Percentiles rank a stretch among this genome's conserved stretches.
Evolutionary conservation across 805 yeast genomes (phyloP).

Genomic region (Sungouiozyma ichnusensis): DNA sequence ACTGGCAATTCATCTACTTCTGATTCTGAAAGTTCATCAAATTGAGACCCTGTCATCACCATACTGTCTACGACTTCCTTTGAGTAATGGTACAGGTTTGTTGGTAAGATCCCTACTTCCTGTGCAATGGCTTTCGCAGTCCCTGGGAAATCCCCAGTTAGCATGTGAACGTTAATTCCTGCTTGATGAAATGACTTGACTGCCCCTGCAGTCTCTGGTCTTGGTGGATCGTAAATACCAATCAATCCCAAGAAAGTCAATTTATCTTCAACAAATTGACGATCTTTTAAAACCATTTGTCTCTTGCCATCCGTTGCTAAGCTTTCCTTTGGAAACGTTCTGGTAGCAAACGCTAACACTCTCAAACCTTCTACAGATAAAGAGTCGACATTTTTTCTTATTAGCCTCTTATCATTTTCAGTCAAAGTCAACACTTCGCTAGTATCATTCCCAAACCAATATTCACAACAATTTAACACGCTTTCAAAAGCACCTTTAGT

Average conservation of each 20-base stretch:
- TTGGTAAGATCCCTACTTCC: constrained; percentile 78
- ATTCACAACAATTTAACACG: constrained; percentile 50
- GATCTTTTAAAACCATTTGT: constrained; percentile 16
- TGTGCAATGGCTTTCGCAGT: constrained; percentile 80
- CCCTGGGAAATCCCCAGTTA: constrained; percentile 87
- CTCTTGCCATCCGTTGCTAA: constrained; percentile 26
- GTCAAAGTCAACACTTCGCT: constrained; percentile 41
- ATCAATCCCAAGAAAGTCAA: constrained; percentile 73
- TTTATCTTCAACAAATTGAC: constrained; percentile 40
- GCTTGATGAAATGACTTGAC: constrained; percentile 72
- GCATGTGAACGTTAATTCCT: constrained; percentile 96
- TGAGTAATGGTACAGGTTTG: constrained; percentile 34
- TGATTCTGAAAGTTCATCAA: constrained; percentile 61
- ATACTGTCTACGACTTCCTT: constrained; percentile 39
- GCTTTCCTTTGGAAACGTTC: constrained; percentile 21
- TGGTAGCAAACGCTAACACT: constrained; percentile 66
- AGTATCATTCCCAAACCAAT: constrained; percentile 47
- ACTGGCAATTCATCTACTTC: constrained; percentile 64
- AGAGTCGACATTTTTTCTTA: constrained; percentile 46
- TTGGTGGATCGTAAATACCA: constrained; percentile 97
- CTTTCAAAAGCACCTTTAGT: constrained; percentile 89
- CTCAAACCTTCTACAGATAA: constrained; percentile 80
- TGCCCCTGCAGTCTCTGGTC: constrained; percentile 71
- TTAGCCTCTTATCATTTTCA: constrained; percentile 35
- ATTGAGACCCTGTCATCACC: constrained; percentile 75